Percentiles rank a stretch among this genome's conserved stretches.
phyloP scores from a whole-genome alignment of 495 filamentous ascomycete genomes.

The Penicillium paxilli region DNA sequence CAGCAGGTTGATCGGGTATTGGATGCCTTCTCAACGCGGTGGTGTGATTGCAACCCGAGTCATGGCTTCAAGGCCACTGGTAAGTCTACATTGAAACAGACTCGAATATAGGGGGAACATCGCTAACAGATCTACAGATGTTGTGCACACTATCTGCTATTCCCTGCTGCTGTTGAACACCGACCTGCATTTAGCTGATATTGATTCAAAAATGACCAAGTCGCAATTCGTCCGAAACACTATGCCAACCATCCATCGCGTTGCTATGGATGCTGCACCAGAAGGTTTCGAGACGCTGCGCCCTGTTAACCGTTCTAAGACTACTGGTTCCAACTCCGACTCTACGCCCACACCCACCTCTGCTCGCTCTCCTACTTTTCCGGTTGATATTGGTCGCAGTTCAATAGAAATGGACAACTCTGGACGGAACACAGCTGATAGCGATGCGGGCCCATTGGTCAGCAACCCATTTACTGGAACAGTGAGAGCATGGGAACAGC shows the following conservation, averaged over 20 bases:
- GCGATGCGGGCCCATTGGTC: conserved; percentile 63
- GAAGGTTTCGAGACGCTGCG: conserved; percentile 62
- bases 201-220: conserved; percentile 93
- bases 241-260: conserved; percentile 80
- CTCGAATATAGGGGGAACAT: not conserved
- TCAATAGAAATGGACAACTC: conserved; percentile 25
- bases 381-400: conserved; percentile 15
- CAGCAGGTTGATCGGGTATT: conserved; percentile 96
- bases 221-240: conserved; percentile 96
- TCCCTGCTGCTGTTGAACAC: conserved; percentile 95
- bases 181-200: conserved; percentile 91
- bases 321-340: conserved; percentile 9
- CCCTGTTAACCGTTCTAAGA: conserved; percentile 39
- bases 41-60: conserved; percentile 92
- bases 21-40: conserved; percentile 80
- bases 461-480: conserved; percentile 76
- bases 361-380: conserved; percentile 25
- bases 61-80: conserved; percentile 91
- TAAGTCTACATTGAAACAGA: conserved; percentile 39
- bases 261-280: conserved; percentile 67
- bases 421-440: conserved; percentile 31
- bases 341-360: conserved; percentile 15
- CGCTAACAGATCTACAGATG: conserved; percentile 55
- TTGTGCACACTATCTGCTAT: conserved; percentile 97
- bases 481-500: conserved; percentile 80